Evolutionary conservation across 164 flowering plant genomes (phyloP).

Genomic region (Protea cynaroides): DNA sequence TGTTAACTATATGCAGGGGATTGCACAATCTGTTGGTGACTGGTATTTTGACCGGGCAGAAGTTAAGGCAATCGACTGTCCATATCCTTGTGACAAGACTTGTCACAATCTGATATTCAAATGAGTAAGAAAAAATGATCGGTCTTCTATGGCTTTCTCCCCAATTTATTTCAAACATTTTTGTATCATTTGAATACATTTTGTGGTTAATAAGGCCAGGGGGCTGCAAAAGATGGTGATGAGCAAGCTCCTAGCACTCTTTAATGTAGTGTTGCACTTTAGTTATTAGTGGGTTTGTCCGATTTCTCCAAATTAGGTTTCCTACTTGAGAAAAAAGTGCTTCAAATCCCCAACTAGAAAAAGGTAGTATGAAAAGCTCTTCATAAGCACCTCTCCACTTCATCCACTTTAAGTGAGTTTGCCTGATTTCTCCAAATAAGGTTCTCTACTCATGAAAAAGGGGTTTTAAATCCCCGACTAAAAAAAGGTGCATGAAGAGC

Average conservation of each 20-base stretch:
- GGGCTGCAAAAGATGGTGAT: neutral
- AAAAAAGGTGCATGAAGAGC: too few relatives aligned
- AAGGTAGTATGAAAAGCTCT: too few relatives aligned
- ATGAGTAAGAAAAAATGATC: conserved; percentile 13
- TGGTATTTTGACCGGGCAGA: conserved; percentile 72
- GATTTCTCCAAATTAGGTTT: too few relatives aligned
- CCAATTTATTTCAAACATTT: conserved; percentile 2
- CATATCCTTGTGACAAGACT: conserved; percentile 72
- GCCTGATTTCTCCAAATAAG: too few relatives aligned
- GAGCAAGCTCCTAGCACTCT: conserved; percentile 1
- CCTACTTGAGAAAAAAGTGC: too few relatives aligned
- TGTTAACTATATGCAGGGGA: conserved; percentile 37
- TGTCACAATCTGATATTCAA: conserved; percentile 65
- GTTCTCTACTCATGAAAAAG: too few relatives aligned
- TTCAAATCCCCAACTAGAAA: too few relatives aligned
- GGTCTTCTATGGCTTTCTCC: neutral
- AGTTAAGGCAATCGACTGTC: conserved; percentile 52
- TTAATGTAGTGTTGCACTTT: neutral
- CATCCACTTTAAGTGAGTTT: too few relatives aligned
- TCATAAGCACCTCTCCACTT: too few relatives aligned
- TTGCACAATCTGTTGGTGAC: conserved; percentile 73
- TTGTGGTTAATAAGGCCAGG: conserved; percentile 12
- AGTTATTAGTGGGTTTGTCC: too few relatives aligned
- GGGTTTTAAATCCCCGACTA: too few relatives aligned
- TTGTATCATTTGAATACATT: conserved; percentile 4